phyloP scores from a whole-genome alignment of 371 early-diverging fungal species.

The Actinomucor elegans region DNA sequence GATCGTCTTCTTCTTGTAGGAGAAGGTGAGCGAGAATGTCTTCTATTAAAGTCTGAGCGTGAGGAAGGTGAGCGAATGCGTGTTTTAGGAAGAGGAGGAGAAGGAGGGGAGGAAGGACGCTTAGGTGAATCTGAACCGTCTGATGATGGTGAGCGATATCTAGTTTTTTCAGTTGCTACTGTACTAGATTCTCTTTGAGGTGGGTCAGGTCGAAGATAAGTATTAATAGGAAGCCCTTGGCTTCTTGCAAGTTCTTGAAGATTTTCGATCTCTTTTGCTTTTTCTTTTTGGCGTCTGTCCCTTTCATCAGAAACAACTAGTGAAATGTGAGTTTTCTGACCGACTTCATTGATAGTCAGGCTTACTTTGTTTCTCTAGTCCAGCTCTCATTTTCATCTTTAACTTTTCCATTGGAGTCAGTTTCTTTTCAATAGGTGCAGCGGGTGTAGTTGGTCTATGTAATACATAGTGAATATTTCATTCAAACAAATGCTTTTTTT shows the following conservation, averaged over 20 bases:
- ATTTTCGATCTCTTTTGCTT: slow-evolving; percentile 31
- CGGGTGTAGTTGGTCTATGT: not conserved
- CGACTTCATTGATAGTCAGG: not conserved
- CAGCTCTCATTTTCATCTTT: slow-evolving; percentile 47
- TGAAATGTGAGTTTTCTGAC: not conserved
- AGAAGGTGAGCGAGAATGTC: slow-evolving; percentile 11
- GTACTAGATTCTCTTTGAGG: slow-evolving; percentile 14
- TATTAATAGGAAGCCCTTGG: slow-evolving; percentile 18
- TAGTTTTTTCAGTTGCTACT: not conserved
- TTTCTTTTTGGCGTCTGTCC: slow-evolving; percentile 28
- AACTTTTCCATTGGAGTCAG: slow-evolving; percentile 55
- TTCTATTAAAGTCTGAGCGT: not conserved
- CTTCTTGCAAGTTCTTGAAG: slow-evolving; percentile 21
- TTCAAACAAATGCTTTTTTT: too few species aligned
- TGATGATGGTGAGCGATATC: slow-evolving; percentile 13
- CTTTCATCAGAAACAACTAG: slow-evolving; percentile 36
- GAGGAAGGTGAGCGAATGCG: slow-evolving; percentile 4
- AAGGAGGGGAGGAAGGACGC: slow-evolving; percentile 14
- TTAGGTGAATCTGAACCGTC: not conserved
- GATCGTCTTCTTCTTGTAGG: not conserved
- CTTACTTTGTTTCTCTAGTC: slow-evolving; percentile 50
- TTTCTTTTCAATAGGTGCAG: slow-evolving; percentile 25
- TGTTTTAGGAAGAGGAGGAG: not conserved
- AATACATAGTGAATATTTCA: not conserved
- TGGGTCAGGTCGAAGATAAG: slow-evolving; percentile 21